Evolutionary conservation across 2,329 filamentous ascomycete genomes (phyloP), one percentile per base, ranked within the genome.

Genomic region (Westerdykella ornata): DNA sequence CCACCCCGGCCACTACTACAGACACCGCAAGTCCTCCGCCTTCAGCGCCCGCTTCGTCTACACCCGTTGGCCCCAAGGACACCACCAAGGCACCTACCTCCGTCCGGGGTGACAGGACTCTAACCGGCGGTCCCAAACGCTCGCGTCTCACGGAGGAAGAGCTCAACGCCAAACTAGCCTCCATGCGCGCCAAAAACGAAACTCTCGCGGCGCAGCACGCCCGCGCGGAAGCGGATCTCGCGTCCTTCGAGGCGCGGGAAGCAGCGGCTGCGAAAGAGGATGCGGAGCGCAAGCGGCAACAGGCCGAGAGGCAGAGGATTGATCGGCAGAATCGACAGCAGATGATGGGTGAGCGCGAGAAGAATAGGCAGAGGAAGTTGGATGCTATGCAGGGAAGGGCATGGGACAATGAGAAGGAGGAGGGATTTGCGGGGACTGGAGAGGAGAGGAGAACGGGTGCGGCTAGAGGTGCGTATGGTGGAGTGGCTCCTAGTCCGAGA

Each of bases 221-320:
- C 1, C 73, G 79, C 18, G 79, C 80, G n/a, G 77, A 84, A 66
- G 79, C 78, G n/a, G 81, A 85, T 49, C 73, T 76, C 40, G 79
- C 78, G 3, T 76, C 74, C 0, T 84, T 82, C 57, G 72, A 79
- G 32, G 73, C 80, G 43, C 72, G 80, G n/a, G 81, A 84, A 55
- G 74, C 76, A 26, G 65, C 77, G 8, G 74, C 77, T 0, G 72
- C 73, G 16, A 70, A 74, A 49, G 73, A 77, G 35, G 60, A 65
- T 13, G 57, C 61, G 9, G 62, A 68, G 49, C 57, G 60, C 42
- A 67, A 74, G 46, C 64, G 62, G 42, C 41, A 56, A 5, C 44
- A 43, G 1, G 57, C 55, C 0, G 60, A 63, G 45, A 50, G 57
- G 28, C 56, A 62, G 42, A 72, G 72, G 38, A 68, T 66, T 19